phyloP scores from a whole-genome alignment of 305 asterid species.

The Withania somnifera region DNA sequence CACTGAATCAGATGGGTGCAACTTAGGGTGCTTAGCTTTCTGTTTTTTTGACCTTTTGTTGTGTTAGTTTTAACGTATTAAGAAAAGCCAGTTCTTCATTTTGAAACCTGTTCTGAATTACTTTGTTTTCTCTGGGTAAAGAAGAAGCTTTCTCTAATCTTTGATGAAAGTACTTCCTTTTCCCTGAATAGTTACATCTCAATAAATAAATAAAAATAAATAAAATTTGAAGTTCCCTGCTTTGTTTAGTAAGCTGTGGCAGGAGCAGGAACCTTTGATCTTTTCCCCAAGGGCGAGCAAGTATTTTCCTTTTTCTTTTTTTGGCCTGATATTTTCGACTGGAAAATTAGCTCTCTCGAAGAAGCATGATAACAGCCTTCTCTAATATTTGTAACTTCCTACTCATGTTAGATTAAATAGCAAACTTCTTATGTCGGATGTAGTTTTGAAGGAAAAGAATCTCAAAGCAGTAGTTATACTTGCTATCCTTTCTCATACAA shows the following conservation, averaged over 20 bases:
- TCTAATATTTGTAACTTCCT: neutral
- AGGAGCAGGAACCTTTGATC: neutral
- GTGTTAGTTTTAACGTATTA: neutral
- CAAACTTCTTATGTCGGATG: neutral
- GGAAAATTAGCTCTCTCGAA: neutral
- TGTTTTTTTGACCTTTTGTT: neutral
- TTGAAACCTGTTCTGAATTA: neutral
- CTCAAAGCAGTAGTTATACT: neutral
- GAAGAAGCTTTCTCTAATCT: neutral
- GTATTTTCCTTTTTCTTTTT: neutral
- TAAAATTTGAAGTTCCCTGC: neutral
- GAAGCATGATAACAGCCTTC: neutral
- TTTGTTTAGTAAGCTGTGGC: neutral
- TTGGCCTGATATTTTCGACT: neutral
- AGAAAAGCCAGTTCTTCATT: neutral
- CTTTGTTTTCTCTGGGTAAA: neutral
- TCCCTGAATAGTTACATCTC: neutral
- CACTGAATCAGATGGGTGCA: neutral
- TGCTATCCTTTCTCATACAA: neutral
- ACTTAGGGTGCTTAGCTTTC: neutral
- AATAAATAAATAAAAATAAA: neutral
- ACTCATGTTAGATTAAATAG: neutral
- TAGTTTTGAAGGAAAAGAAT: neutral
- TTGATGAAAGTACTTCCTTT: neutral
- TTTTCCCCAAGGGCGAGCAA: neutral